Evolutionary conservation across 2,329 filamentous ascomycete genomes (phyloP), one percentile per base, ranked within the genome.

Genomic region (Aspergillus sp.): DNA sequence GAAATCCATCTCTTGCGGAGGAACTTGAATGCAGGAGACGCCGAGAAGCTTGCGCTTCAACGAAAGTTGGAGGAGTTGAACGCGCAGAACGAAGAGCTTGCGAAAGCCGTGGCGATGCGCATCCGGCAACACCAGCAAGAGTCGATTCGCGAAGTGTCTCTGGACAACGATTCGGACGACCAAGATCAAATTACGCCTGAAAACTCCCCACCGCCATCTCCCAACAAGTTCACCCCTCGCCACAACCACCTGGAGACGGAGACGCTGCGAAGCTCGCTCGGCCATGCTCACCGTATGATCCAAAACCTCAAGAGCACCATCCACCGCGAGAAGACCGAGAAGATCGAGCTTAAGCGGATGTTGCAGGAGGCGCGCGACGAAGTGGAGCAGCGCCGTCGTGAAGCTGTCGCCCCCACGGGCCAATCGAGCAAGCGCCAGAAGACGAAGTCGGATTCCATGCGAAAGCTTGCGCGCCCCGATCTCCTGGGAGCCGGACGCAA

Each of bases 311-410:
- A 96, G 73, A 91, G 88, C 70, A 96, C 92, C 64, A 89, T 97
- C 44, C 93, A 99, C 71, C 88, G 94, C 31, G 94, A 99, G 72
- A 99, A 97, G 85, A 97, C 93, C 0, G 94, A 99, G 72, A 99
- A 97, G 78, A 83, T 97, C 23, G 94, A 99, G 73, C 97, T 25
- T 93, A 97, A 74, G 94, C 34, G 34, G 54, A 90, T 99, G 82
- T 83, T 99, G 25, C 93, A 97, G 74, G 94, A 99, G 65, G 88
- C 93, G 20, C 86, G 92, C 32, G 94, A 99, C 68, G 94, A 99
- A 65, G 76, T 99, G 23, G 94, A 91, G 71, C 74, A 84, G 44
- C 83, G 86, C 54, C 79, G 83, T 45, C 78, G 75, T 48, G 83
- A 78, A 52, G 81, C 84, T 29, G 49, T 74, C 73, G 44, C 68